Base-by-base conservation (phyloP, 2,329 filamentous ascomycete species). In the Lasiodiplodia hormozganensis region DNA sequence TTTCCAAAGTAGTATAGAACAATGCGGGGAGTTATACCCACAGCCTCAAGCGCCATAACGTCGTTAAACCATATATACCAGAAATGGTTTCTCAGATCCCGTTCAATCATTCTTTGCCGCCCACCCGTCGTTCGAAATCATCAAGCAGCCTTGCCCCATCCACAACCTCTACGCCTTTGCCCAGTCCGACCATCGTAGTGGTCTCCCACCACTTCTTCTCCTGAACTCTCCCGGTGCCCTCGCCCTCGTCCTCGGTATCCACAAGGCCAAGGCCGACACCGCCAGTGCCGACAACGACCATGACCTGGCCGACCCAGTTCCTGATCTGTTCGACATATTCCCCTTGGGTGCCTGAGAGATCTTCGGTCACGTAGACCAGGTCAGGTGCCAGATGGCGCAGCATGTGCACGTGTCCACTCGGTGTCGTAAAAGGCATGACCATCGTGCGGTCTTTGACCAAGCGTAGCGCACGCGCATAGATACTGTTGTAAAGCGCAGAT, bases 301-400 rank as follows among this genome's bases (percentile, higher is more conserved):
- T 81, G 1, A 87, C 85, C 72, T 89, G 86, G 23, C 87, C 84
- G 8, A 90, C 88, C 88, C 88, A 90, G 25, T 83, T 83, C 25
- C 57, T 53, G 28, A 83, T 83, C 67, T 92, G 91, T 23, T 88
- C 89, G 31, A 97, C 89, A 34, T 89, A 85, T 69, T 88, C 87
- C 34, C 95, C 95, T 49, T 91, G 87, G 2, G 88, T 83, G 7
- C 95, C 95, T 54, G 91, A 88, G 31, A 97, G 86, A 2, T 92
- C 93, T 75, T 96, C 93, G 75, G 96, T 92, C 12, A 97, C 86
- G 76, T 98, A 98, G 40, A 97, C 88, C 31, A 95, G 84, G 69
- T 97, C 92, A 0, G 95, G 95, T 47, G 90, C 88, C 7, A 98
- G 84, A 77, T 97, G 93, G 64, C 93, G 91, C 34, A 97, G 86